Evolutionary conservation across 1,139 yeast species (phyloP), one percentile per base, ranked within the genome.

Genomic region (Diutina ranongensis): DNA sequence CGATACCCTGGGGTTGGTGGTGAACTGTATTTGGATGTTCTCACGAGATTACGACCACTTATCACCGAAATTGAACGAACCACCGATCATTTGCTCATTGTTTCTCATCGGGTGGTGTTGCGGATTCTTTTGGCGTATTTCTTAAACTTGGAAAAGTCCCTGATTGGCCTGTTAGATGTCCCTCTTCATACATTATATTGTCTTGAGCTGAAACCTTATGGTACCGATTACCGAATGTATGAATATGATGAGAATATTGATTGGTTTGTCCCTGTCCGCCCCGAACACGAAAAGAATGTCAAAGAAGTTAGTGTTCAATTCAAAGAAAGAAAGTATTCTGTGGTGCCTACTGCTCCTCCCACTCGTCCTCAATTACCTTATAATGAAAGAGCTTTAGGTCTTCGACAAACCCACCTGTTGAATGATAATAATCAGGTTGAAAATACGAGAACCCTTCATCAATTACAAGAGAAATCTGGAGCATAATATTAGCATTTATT

Each of bases 1-100:
- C 69, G 97, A 53, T 89, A 88, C 58, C 97, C 97, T 2, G 97
- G 97, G 10, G 85, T 87, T 46, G 96, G 97, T n/a, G 97, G 97
- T 32, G 97, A 89, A 63, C 84, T 95, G 0, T 89, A 89, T 55
- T 66, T 89, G 54, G 98, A 92, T 63, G 98, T 89, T 4, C 83
- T 92, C 56, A 86, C 89, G 51, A 72, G 98, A 50, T 70, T 92
- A 49, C 72, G 95, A 49, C 95, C 97, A 1, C 77, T 92, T 35
- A 89, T 92, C 51, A 88, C 89, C 12, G 98, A 92, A 60, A 74
- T 92, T 45, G 98, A 92, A 63, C 73, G 97, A 54, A 85, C 94
- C 48, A 83, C 87, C 15, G 95, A 88, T 55, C 94, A 88, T 60
- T 78, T 86, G 34, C 64, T 89, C 45, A 76, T 92, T 35, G 74